A percentile compares a stretch with the other conserved stretches of the same genome.
phyloP scores from a whole-genome alignment of 2,329 filamentous ascomycete genomes.

The Alternaria sp. region DNA sequence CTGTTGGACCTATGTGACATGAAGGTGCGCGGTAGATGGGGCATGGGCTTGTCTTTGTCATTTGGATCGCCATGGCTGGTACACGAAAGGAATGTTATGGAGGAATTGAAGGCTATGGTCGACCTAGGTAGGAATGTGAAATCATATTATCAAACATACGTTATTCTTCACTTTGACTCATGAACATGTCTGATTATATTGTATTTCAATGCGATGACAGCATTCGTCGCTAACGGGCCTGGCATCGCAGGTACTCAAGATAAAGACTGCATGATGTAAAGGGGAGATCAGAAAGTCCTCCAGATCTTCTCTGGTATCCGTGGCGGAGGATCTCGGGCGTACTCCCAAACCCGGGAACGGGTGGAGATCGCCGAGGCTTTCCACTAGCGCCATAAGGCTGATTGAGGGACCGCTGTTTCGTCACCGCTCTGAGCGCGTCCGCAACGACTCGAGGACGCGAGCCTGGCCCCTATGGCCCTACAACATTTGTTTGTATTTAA shows the following conservation, averaged over 20 bases:
- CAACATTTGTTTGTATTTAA: background rate
- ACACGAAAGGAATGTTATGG: conserved; percentile 15
- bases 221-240: background rate
- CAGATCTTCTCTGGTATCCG: background rate
- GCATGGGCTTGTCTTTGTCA: conserved; percentile 15
- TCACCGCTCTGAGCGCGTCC: conserved; percentile 31
- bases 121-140: conserved; percentile 21
- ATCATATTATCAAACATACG: conserved; percentile 12
- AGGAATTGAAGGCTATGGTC: conserved; percentile 6
- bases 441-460: conserved; percentile 23
- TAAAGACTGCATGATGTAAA: background rate
- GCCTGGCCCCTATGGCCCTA: conserved; percentile 14
- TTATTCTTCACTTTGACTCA: conserved; percentile 5
- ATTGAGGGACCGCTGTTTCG: conserved; percentile 18
- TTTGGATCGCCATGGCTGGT: conserved; percentile 20
- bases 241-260: background rate
- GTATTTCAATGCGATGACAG: background rate
- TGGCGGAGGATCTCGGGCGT: background rate
- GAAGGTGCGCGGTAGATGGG: conserved; percentile 23
- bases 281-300: background rate
- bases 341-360: background rate
- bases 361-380: conserved; percentile 8
- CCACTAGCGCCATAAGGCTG: conserved; percentile 30
- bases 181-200: background rate
- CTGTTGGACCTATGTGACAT: conserved; percentile 16